These are phyloP conservation scores for Saprolegnia parasitica DNA, from an alignment of 352 stramenopile species.

Conservation along the genomic window DNA sequence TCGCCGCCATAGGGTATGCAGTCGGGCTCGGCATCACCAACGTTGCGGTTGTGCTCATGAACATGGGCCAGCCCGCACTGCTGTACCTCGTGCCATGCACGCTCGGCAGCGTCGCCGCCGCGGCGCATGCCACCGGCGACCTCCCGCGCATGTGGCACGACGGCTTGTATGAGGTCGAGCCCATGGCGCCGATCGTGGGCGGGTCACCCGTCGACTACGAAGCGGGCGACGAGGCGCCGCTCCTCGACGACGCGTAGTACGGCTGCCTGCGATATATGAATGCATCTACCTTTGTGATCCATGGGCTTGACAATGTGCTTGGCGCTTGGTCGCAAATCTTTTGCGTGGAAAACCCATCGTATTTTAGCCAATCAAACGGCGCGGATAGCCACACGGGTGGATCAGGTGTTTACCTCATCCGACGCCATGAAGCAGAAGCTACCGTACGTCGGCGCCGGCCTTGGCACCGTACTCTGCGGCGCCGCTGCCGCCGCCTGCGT, in stretches of 20 bases:
- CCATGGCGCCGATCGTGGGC: conserved; percentile 11
- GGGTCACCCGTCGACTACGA: conserved; percentile 9
- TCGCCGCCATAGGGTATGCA: conserved; percentile 88
- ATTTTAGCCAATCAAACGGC: not conserved
- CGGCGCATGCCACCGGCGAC: conserved; percentile 32
- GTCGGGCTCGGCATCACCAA: conserved; percentile 92
- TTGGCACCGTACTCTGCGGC: not conserved
- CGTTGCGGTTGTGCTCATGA: conserved; percentile 88
- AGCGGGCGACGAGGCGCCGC: conserved; percentile 6
- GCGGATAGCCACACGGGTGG: no score
- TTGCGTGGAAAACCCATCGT: not conserved
- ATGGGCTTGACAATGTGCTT: not conserved
- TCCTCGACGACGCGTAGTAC: conserved; percentile 1
- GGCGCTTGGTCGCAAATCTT: not conserved
- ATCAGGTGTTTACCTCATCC: conserved; percentile 6
- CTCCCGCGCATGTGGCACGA: conserved; percentile 27
- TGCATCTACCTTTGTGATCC: not conserved
- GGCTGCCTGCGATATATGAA: not conserved
- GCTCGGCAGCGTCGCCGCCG: conserved; percentile 70
- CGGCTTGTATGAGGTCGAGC: conserved; percentile 18
- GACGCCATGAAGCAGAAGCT: conserved; percentile 19
- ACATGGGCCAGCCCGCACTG: conserved; percentile 92
- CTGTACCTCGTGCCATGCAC: conserved; percentile 95
- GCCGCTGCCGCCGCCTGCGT: conserved; percentile 11
- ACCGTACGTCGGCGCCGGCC: not conserved